phyloP scores from a whole-genome alignment of 2,329 filamentous ascomycete species.

The Pestalotiopsis sp. region DNA sequence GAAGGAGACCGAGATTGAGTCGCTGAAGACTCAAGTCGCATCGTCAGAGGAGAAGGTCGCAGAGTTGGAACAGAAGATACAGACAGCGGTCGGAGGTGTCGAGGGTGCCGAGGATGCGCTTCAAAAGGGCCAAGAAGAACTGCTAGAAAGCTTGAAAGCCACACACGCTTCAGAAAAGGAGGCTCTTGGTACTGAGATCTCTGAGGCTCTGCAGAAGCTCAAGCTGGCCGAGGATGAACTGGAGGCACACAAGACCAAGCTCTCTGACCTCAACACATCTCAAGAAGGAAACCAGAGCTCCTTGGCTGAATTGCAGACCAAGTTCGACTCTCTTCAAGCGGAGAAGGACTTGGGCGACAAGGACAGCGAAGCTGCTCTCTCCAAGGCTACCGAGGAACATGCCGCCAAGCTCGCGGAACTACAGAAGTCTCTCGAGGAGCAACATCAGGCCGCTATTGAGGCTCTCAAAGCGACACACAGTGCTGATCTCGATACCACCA shows the following conservation, averaged over 20 bases:
- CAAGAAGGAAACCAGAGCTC: slow-evolving; percentile 53
- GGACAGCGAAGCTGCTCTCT: slow-evolving; percentile 38
- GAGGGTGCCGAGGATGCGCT: slow-evolving; percentile 43
- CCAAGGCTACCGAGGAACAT: slow-evolving; percentile 49
- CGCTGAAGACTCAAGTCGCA: slow-evolving; percentile 59
- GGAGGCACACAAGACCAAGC: slow-evolving; percentile 50
- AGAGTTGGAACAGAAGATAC: slow-evolving; percentile 55
- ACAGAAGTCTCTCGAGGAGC: slow-evolving; percentile 48
- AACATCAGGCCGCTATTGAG: slow-evolving; percentile 52
- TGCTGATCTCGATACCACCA: slow-evolving; percentile 50
- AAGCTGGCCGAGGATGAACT: slow-evolving; percentile 53
- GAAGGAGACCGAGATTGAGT: slow-evolving; percentile 59
- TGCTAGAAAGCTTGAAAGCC: slow-evolving; percentile 51
- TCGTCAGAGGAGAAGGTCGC: slow-evolving; percentile 58
- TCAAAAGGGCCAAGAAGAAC: slow-evolving; percentile 44
- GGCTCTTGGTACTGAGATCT: slow-evolving; percentile 47
- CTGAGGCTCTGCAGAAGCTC: slow-evolving; percentile 53
- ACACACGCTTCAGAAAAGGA: slow-evolving; percentile 53
- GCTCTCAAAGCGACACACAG: slow-evolving; percentile 57
- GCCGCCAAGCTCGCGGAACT: slow-evolving; percentile 51
- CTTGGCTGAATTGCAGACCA: slow-evolving; percentile 49
- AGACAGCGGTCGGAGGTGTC: slow-evolving; percentile 39
- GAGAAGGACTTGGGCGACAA: slow-evolving; percentile 42
- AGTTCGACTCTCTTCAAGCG: slow-evolving; percentile 49
- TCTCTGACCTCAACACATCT: slow-evolving; percentile 48